Conservation (phyloP, 148 eudicot species). For the Chenopodium suecicum region DNA sequence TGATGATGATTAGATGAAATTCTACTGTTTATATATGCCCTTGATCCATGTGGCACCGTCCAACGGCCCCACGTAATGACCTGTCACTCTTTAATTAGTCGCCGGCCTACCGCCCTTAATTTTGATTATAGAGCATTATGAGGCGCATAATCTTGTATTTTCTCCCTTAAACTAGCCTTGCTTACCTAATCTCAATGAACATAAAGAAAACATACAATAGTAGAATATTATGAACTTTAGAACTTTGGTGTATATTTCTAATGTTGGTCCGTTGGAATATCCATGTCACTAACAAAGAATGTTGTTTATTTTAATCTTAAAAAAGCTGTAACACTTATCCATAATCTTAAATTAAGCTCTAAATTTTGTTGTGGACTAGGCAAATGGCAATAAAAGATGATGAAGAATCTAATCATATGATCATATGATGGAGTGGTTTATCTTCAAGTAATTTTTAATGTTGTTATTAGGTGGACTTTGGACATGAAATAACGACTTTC, state of each 20-base stretch:
- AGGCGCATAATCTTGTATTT: constrained; percentile 4
- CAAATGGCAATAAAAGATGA: constrained; percentile 8
- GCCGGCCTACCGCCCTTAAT: constrained; percentile 33
- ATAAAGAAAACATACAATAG: neutral
- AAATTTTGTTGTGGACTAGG: neutral
- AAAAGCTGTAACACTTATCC: constrained; percentile 27
- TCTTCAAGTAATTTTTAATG: constrained; percentile 2
- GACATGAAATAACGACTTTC: neutral
- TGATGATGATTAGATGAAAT: neutral
- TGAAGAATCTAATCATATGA: constrained; percentile 18
- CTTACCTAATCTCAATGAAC: constrained; percentile 19
- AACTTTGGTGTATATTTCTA: neutral
- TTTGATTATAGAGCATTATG: constrained; percentile 21
- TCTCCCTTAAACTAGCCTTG: constrained; percentile 11
- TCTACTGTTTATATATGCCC: constrained; percentile 26
- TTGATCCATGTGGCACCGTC: constrained; percentile 23
- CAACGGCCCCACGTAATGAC: constrained; percentile 25
- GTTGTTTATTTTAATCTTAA: constrained; percentile 4
- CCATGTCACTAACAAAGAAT: constrained; percentile 12
- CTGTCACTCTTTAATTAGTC: constrained; percentile 14
- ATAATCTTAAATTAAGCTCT: neutral
- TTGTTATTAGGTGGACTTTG: neutral
- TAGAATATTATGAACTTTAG: constrained; percentile 7
- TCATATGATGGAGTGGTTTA: constrained; percentile 26
- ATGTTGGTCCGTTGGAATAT: constrained; percentile 22